Evolutionary conservation across 1,284 basidiomycete genomes (phyloP), one percentile per base, ranked within the genome.

Genomic region (Cryptococcus amylolentus): DNA sequence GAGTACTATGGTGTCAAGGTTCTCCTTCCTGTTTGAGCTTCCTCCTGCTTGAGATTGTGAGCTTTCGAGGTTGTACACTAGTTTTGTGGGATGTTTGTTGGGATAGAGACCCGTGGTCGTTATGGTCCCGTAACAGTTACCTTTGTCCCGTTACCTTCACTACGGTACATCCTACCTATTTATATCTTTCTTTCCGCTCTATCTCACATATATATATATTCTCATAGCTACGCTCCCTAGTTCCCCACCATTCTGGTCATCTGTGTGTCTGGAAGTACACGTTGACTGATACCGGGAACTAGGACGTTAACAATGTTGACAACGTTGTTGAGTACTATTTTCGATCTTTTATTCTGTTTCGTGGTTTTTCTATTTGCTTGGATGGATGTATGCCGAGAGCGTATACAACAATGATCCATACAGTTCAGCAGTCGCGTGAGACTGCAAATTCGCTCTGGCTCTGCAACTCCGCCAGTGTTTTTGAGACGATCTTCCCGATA

Each of bases 1-100:
- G 66, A 72, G 57, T 72, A 69, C 53, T 56, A 64, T 14, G 70
- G 70, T 52, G 70, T 72, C 57, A 68, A 66, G 57, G 70, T 72
- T 2, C 47, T 70, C 7, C 55, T 72, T 41, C 70, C 70, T 40
- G 70, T 72, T n/a, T 58, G 49, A 23, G 26, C 20, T 20, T 20
- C 20, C 20, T 20, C 20, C 20, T 20, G 2, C 2, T 20, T 18
- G 8, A 18, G 12, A n/a, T 27, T 48, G 14, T n/a, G 46, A 20
- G 20, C 1, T 35, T 18, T 31, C 13, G 26, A 26, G 31, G 26
- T 35, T 48, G 26, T 48, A 48, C 28, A 3, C n/a, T 48, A 9
- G 4, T 20, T 48, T 31, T 26, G 43, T 45, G 12, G 20, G n/a
- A 16, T 13, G n/a, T n/a, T n/a, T n/a, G n/a, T n/a, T n/a, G n/a